These are phyloP conservation scores for Taiozyma sp. DNA, from an alignment of 1,139 yeast species.

Conservation along the genomic window DNA sequence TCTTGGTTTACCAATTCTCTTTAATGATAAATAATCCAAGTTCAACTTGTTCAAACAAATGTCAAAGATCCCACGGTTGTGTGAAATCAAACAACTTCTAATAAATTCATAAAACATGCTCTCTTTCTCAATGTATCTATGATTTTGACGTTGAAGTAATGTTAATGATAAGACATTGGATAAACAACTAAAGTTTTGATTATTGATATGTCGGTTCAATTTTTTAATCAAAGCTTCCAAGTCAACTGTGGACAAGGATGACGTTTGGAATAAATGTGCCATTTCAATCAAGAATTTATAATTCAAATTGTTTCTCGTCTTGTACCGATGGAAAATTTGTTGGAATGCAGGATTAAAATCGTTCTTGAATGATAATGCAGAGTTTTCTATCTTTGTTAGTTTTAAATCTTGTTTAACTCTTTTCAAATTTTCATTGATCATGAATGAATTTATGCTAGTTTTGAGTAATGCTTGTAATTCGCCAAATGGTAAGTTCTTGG, in stretches of 20 bases:
- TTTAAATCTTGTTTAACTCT: background rate
- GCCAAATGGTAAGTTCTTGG: no score
- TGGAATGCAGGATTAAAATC: background rate
- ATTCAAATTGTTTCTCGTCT: background rate
- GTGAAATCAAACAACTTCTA: constrained; percentile 5
- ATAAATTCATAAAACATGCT: constrained; percentile 4
- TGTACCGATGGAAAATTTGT: background rate
- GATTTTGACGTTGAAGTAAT: constrained; percentile 3
- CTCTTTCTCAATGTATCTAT: constrained; percentile 4
- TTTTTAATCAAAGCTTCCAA: constrained; percentile 2
- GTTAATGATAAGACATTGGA: constrained; percentile 9
- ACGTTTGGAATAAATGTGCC: constrained; percentile 7
- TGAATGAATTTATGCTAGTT: background rate
- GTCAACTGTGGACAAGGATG: background rate
- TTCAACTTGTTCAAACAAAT: constrained; percentile 9
- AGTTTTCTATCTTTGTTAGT: background rate
- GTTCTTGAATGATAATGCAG: background rate
- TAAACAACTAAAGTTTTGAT: constrained; percentile 13
- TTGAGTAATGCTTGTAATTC: no score
- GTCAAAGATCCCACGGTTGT: constrained; percentile 11
- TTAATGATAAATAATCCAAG: constrained; percentile 1
- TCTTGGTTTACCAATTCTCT: constrained; percentile 3
- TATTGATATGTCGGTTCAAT: constrained; percentile 6
- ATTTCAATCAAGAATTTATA: constrained; percentile 8
- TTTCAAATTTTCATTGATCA: background rate